Percentiles rank a stretch among this genome's conserved stretches.
phyloP scores from a whole-genome alignment of 768 basidiomycete genomes.

The Rhodocollybia butyracea region DNA sequence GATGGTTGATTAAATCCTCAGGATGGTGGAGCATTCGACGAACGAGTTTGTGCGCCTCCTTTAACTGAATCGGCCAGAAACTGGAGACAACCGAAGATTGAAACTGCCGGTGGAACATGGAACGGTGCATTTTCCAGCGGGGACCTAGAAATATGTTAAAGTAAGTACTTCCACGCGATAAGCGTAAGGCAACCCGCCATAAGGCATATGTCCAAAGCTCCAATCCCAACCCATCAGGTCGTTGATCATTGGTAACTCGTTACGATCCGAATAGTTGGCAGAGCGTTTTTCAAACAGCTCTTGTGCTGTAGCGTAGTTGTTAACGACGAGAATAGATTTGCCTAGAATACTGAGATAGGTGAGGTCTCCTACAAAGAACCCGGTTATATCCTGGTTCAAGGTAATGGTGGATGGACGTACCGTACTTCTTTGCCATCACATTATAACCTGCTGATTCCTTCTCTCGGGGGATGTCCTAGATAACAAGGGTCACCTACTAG shows the following conservation, averaged over 20 bases:
- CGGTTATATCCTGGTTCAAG: neutral
- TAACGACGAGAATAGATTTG: constrained; percentile 45
- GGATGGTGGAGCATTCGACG: constrained; percentile 40
- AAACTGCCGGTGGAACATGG: constrained; percentile 51
- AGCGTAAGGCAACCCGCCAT: constrained; percentile 27
- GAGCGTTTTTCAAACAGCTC: constrained; percentile 59
- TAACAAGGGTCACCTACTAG: neutral
- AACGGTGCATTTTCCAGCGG: constrained; percentile 49
- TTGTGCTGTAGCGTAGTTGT: constrained; percentile 39
- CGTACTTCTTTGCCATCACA: constrained; percentile 37
- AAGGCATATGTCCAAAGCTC: constrained; percentile 56
- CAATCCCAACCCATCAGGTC: constrained; percentile 48
- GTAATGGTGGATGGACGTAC: constrained; percentile 19
- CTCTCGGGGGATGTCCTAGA: constrained; percentile 27
- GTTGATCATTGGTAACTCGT: constrained; percentile 44
- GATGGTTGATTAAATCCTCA: constrained; percentile 42
- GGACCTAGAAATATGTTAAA: constrained; percentile 37
- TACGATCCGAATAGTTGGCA: constrained; percentile 53
- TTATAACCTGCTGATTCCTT: constrained; percentile 37
- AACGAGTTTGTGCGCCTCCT: constrained; percentile 43
- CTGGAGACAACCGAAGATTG: constrained; percentile 36
- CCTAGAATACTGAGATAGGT: constrained; percentile 52
- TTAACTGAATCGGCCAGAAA: constrained; percentile 44
- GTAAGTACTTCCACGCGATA: neutral
- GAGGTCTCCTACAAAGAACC: constrained; percentile 40